These are phyloP conservation scores for Colletotrichum sansevieriae DNA, from an alignment of 2,329 filamentous ascomycete genomes.

Conservation along the genomic window DNA sequence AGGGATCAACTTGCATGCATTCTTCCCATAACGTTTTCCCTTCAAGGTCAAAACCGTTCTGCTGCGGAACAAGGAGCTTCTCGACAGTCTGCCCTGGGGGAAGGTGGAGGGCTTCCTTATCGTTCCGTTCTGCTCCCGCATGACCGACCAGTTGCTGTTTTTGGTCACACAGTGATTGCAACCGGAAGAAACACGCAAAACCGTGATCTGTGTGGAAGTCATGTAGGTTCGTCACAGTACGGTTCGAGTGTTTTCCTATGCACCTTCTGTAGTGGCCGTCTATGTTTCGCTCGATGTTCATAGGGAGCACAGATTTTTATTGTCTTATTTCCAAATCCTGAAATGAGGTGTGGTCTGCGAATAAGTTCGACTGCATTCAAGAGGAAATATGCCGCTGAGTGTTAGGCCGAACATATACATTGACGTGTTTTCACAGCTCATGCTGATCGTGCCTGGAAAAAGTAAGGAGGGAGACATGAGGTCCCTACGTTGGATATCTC, in stretches of 20 bases:
- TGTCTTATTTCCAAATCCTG: background rate
- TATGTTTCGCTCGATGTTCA: background rate
- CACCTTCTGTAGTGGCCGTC: background rate
- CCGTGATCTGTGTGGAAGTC: background rate
- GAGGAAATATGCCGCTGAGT: constrained; percentile 52
- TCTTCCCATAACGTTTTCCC: constrained; percentile 59
- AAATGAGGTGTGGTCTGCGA: background rate
- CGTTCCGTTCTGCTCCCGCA: background rate
- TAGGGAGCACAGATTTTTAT: background rate
- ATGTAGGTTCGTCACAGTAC: background rate
- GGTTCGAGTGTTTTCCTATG: background rate
- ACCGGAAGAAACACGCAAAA: background rate
- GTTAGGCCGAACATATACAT: background rate
- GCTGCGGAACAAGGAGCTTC: background rate
- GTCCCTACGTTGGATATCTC: background rate
- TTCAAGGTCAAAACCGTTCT: constrained; percentile 54
- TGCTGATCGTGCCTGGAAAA: background rate
- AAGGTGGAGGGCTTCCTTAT: background rate
- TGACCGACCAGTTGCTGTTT: background rate
- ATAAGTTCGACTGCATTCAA: constrained; percentile 44
- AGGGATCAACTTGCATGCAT: constrained; percentile 57
- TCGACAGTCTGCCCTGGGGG: background rate
- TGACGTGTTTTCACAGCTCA: background rate
- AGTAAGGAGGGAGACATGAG: background rate
- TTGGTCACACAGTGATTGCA: background rate